Base-by-base conservation (phyloP, 1,139 yeast species). In the Kodamaea anthophila region DNA sequence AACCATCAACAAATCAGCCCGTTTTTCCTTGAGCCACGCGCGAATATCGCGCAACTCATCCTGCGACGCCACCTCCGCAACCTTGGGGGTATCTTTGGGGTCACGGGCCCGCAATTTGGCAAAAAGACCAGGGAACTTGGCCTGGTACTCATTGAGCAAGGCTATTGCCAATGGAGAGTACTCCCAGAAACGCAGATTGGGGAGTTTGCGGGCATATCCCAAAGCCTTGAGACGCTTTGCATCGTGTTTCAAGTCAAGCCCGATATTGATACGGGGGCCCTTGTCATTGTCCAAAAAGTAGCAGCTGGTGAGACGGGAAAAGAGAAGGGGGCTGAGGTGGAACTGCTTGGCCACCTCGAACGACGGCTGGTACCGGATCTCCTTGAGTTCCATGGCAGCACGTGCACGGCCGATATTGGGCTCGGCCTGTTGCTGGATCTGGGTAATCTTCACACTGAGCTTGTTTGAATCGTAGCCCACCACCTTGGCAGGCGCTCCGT, bases 221-320 rank as follows among this genome's bases (percentile, higher is more conserved):
- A 88, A 66, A 5, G 85, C 97, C 56, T 88, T 91, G 46, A 75
- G 73, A 45, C 86, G 74, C 42, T 75, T 75, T 19, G 74, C 75
- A 43, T 88, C 96, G 55, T 79, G 83, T 55, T 88, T 87, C 52
- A 91, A 65, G 39, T 83, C 86, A 42, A 91, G 65, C 18, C 98
- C 98, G 47, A 91, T 67, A 47, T 88, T 83, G n/a, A 68, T 52
- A 43, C 72, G 72, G 41, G 65, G 73, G 14, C 42, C 42, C 14
- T 64, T 65, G 16, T 64, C 59, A 39, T 72, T 76, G 21, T 64
- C 70, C 37, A 88, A 65, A 61, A 81, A 58, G 43, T 63, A 83
- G 15, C 76, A 73, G 15, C 96, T 78, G 0, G 96, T 83, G 28
- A 91, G 68, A 48, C 74, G 81, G 7, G 94, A 78, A 39, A 91